Base-by-base conservation (phyloP, 495 filamentous ascomycete genomes). In the Trichoderma virens region DNA sequence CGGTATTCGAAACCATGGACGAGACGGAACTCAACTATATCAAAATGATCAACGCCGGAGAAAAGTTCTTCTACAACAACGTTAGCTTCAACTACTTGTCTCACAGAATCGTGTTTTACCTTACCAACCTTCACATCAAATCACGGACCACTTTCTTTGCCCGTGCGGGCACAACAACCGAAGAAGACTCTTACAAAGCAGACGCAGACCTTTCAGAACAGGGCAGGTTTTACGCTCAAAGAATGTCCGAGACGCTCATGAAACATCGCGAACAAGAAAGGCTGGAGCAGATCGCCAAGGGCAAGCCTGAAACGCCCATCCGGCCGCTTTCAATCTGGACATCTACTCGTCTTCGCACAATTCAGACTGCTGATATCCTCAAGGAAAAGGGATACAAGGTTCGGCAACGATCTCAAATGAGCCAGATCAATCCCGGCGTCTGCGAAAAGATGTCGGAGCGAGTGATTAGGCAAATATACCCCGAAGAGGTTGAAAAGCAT, bases 31-130 rank as follows among this genome's bases (percentile, higher is more conserved):
- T 98, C 64, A 97, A 97, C 70, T 99, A 92, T 72, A 91, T 98
- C 80, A 98, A 97, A 85, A 96, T 99, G 92, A 95, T 96, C 68
- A 98, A 99, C 70, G 95, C 95, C 8, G 95, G 95, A n/a, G 87
- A 95, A 73, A 79, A 87, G 59, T 84, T 98, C 64, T 87, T 90
- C 64, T 90, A 97, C 69, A 99, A 98, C 79, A 97, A 97, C 67
- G 89, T 92, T 71, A 90, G 86, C 69, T 98, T 98, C 74, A 92
- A 91, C 32, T 99, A 98, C 72, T 83, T 99, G 35, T 93, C 91
- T 20, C 90, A 98, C 71, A 84, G 94, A 47, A 98, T 99, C 64
- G 93, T 99, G 45, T 98, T 98, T 75, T 99, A 97, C 73, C 83
- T 99, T 43, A 88, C 97, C 66, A 99, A 99, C 72, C 84, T 97